phyloP scores from a whole-genome alignment of 2,329 filamentous ascomycete genomes.

The Alternaria conjuncta region DNA sequence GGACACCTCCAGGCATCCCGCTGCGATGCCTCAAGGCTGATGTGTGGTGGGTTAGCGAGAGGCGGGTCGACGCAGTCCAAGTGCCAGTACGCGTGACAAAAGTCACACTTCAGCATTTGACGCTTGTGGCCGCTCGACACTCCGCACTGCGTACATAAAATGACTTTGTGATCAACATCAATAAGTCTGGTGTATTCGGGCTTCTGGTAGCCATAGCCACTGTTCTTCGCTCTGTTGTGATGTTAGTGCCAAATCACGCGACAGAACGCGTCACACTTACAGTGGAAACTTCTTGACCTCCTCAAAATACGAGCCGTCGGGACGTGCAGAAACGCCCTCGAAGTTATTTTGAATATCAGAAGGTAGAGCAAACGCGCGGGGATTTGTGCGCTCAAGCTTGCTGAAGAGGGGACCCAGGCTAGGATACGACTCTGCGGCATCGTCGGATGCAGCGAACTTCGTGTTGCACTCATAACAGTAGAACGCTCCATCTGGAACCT shows the following conservation, averaged over 20 bases:
- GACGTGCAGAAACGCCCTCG: conserved; percentile 76
- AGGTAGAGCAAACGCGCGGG: conserved; percentile 75
- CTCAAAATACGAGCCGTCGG: conserved; percentile 83
- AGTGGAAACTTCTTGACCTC: conserved; percentile 61
- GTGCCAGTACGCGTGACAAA: conserved; percentile 85
- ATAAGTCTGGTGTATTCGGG: conserved; percentile 66
- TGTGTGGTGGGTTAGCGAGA: conserved; percentile 75
- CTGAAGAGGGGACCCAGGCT: conserved; percentile 68
- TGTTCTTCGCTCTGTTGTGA: conserved; percentile 44
- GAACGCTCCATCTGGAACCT: conserved; percentile 61
- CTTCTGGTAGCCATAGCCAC: conserved; percentile 49
- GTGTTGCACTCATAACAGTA: conserved; percentile 68
- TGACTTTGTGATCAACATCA: conserved; percentile 73
- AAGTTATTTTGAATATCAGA: conserved; percentile 75
- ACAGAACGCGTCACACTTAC: conserved; percentile 58
- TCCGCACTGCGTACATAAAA: conserved; percentile 80
- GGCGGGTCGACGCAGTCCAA: conserved; percentile 90
- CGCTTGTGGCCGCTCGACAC: conserved; percentile 67
- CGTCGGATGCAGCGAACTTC: conserved; percentile 33
- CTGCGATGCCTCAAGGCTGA: conserved; percentile 57
- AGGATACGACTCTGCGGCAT: conserved; percentile 26
- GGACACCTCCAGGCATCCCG: conserved; percentile 86
- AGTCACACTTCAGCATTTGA: conserved; percentile 85
- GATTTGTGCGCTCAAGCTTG: conserved; percentile 70
- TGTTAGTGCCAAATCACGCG: conserved; percentile 38